Base-by-base conservation (phyloP, 2,329 filamentous ascomycete genomes). In the Zalaria obscura region DNA sequence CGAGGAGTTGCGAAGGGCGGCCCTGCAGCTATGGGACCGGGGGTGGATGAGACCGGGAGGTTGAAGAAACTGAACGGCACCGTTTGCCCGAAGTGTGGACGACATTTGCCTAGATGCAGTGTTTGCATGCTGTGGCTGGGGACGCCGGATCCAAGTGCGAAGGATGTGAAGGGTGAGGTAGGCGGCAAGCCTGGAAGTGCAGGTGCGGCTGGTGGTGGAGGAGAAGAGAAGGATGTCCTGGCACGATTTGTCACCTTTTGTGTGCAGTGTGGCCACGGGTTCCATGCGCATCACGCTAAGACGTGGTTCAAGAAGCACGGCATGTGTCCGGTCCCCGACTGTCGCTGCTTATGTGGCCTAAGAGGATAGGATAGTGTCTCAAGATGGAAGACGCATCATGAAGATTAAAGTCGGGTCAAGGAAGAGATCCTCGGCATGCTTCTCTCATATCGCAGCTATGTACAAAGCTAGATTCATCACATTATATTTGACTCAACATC, bases 41-140 rank as follows among this genome's bases (percentile, higher is more conserved):
- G n/a, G 45, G 31, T 43, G 46, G 36, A 25, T 44, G 38, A 46
- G 36, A n/a, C 42, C 35, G 26, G 50, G 38, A 60, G 60, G 8
- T 9, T 43, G n/a, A 42, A 48, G 34, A 41, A 49, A n/a, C 38
- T 46, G n/a, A 43, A 50, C 4, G 37, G 56, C 49, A 74, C 73
- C 1, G 63, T 75, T 1, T 80, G 76, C 52, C 72, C 73, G 1
- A 70, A 70, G 39, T 80, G 76, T 51, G 72, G 70, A n/a, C 63
- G 72, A 2, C 73, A 75, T 49, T 71, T 80, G 66, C 76, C 76
- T 2, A 65, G 75, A 3, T 80, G 76, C 48, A 73, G 71, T 2
- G 63, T 80, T 7, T 80, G 76, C 51, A 71, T 70, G 52, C 58
- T 75, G 47, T 78, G 73, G 73, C 62, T 80, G 3, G 76, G 76